These are phyloP conservation scores for Claviceps quebecensis DNA, from an alignment of 2,329 filamentous ascomycete genomes.

Conservation along the genomic window DNA sequence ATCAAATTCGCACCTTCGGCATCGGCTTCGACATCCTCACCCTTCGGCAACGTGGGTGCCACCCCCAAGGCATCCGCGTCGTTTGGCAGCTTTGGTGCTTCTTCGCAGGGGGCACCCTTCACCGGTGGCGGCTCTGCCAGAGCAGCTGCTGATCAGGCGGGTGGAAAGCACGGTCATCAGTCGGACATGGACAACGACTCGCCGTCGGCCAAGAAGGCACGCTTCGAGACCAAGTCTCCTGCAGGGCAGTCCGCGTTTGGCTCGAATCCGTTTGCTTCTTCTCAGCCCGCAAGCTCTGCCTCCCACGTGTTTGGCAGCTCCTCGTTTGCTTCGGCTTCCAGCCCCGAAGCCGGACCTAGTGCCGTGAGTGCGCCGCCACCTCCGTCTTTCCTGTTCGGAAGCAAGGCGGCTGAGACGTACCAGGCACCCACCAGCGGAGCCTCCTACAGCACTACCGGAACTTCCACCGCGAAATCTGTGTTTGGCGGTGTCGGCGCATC, in stretches of 20 bases:
- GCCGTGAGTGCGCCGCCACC: slow-evolving; percentile 19
- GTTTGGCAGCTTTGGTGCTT: slow-evolving; percentile 23
- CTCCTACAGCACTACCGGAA: slow-evolving; percentile 6
- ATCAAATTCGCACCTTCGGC: slow-evolving; percentile 37
- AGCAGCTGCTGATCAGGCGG: slow-evolving; percentile 12
- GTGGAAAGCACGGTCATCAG: slow-evolving; percentile 22
- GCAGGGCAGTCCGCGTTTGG: slow-evolving; percentile 16
- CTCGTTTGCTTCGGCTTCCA: slow-evolving; percentile 3
- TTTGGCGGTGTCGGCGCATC: slow-evolving; percentile 5
- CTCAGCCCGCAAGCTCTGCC: slow-evolving; percentile 17
- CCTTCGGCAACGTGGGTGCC: slow-evolving; percentile 19
- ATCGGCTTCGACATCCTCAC: slow-evolving; percentile 15
- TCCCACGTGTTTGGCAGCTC: slow-evolving; percentile 14
- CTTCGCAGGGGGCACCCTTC: slow-evolving; percentile 17
- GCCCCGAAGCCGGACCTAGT: slow-evolving; percentile 14
- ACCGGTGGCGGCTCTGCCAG: slow-evolving; percentile 13
- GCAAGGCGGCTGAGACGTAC: slow-evolving; percentile 18
- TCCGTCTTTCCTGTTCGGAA: slow-evolving; percentile 21
- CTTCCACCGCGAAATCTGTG: slow-evolving; percentile 1
- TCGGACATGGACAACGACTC: slow-evolving; percentile 32
- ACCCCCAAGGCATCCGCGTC: slow-evolving; percentile 20
- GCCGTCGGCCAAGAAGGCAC: slow-evolving; percentile 19
- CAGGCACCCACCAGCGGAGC: slow-evolving; percentile 7
- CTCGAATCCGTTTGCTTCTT: slow-evolving; percentile 17
- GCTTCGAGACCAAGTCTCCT: slow-evolving; percentile 17